Conservation (phyloP, 805 yeast genomes). For the Metschnikowia drakensbergensis region DNA sequence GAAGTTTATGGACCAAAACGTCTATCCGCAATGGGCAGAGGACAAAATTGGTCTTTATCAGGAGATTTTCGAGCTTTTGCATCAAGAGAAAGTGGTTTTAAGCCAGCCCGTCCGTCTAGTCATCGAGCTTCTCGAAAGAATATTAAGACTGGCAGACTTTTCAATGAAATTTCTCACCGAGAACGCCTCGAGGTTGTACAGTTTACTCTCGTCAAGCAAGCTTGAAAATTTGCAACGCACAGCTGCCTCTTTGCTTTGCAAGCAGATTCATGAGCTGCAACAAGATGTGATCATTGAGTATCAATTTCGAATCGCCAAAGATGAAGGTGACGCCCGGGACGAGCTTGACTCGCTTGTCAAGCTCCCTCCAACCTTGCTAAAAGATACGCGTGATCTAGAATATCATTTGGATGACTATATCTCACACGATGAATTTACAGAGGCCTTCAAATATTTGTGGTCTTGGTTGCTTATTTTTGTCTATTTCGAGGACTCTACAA, state of each 20-base stretch:
- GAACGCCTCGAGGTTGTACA: conserved; percentile 34
- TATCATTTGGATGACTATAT: conserved; percentile 18
- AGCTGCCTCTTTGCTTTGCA: conserved; percentile 36
- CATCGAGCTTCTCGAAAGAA: conserved; percentile 30
- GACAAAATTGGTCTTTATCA: conserved; percentile 33
- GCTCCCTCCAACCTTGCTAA: conserved; percentile 42
- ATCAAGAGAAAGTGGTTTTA: conserved; percentile 22
- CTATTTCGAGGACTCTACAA: conserved; percentile 63
- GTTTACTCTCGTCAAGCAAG: conserved; percentile 24
- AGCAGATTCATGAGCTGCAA: conserved; percentile 44
- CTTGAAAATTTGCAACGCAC: conserved; percentile 39
- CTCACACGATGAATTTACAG: conserved; percentile 8
- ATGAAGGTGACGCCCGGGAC: conserved; percentile 18
- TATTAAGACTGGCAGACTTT: conserved; percentile 21
- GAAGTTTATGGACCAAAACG: conserved; percentile 5
- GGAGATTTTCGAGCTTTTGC: conserved; percentile 43
- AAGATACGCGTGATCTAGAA: conserved; percentile 28
- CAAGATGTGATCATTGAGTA: conserved; percentile 60
- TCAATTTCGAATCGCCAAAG: conserved; percentile 46
- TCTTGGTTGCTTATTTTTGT: conserved; percentile 62
- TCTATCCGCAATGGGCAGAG: conserved; percentile 26
- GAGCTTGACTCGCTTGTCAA: conserved; percentile 19
- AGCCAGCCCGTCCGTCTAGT: conserved; percentile 19
- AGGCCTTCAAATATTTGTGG: conserved; percentile 50
- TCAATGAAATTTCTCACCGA: conserved; percentile 27